Evolutionary conservation across 2,329 filamentous ascomycete genomes (phyloP).

Genomic region (Neonectria hederae): DNA sequence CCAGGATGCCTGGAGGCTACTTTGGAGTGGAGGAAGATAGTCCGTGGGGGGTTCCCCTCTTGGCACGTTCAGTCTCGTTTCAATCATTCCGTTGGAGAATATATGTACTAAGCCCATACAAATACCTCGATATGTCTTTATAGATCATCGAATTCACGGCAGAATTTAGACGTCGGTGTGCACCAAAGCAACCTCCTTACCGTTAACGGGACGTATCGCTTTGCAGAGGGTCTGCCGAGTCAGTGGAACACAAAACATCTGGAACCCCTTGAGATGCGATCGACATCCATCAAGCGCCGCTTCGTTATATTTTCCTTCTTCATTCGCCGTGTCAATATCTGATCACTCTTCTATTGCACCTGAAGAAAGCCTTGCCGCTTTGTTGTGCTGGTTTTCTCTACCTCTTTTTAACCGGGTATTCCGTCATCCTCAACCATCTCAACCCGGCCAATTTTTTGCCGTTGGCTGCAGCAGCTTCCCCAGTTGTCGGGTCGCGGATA

Average conservation of each 20-base stretch:
- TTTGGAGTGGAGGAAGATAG: background rate
- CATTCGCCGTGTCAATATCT: conserved; percentile 22
- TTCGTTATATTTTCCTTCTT: conserved; percentile 31
- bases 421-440: background rate
- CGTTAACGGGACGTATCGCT: conserved; percentile 25
- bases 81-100: conserved; percentile 24
- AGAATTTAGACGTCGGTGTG: conserved; percentile 38
- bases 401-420: conserved; percentile 13
- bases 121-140: conserved; percentile 16
- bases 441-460: conserved; percentile 2
- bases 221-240: conserved; percentile 24
- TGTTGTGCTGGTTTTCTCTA: conserved; percentile 1
- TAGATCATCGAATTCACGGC: conserved; percentile 11
- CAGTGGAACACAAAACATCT: conserved; percentile 35
- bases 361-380: background rate
- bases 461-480: conserved; percentile 15
- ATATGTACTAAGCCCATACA: conserved; percentile 21
- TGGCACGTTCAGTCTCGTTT: background rate
- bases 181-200: conserved; percentile 28
- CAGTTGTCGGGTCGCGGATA: conserved; percentile 27
- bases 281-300: conserved; percentile 29
- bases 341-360: conserved; percentile 17
- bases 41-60: conserved; percentile 13
- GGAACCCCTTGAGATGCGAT: conserved; percentile 27
- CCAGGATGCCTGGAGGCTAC: conserved; percentile 20